These are phyloP conservation scores for Setaria italica DNA, from an alignment of 202 grass and related monocot species.

Conservation along the genomic window DNA sequence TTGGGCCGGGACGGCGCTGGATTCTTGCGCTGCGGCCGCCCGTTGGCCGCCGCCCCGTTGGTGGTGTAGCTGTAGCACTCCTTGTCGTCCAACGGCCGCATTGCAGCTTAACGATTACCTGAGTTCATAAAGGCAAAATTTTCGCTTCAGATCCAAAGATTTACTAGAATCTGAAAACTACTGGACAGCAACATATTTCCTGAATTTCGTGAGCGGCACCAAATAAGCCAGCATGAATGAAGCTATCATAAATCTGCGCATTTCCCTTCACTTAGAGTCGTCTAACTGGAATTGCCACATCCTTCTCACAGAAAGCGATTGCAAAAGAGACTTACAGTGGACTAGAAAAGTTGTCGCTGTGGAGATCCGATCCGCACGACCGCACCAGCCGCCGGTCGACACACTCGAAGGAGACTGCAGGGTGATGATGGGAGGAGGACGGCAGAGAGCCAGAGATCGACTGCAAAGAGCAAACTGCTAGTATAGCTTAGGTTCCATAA, in stretches of 20 bases:
- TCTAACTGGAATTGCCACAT: constrained; percentile 9
- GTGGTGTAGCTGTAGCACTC: constrained; percentile 59
- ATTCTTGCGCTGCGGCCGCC: constrained; percentile 53
- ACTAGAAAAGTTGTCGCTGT: constrained; percentile 27
- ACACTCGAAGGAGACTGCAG: not conserved
- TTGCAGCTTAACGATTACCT: constrained; percentile 21
- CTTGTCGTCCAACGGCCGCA: constrained; percentile 70
- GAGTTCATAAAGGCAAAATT: not conserved
- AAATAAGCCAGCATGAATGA: not conserved
- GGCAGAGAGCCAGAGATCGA: not conserved
- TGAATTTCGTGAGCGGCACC: not conserved
- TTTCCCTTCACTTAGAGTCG: not conserved
- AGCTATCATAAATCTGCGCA: not conserved
- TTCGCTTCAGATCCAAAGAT: not conserved
- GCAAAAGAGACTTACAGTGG: constrained; percentile 7
- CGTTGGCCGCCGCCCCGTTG: constrained; percentile 36
- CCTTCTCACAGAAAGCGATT: constrained; percentile 30
- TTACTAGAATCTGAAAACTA: not conserved
- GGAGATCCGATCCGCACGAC: constrained; percentile 15
- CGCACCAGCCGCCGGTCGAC: constrained; percentile 5
- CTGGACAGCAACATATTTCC: not conserved
- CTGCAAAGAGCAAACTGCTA: constrained; percentile 24
- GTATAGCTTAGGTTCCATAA: not conserved
- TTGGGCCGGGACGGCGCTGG: constrained; percentile 56
- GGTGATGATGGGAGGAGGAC: not conserved